A percentile compares a stretch with the other conserved stretches of the same genome.
These are phyloP conservation scores for Pelargonium myrrhifolium DNA, from an alignment of 441 rosid species.

Conservation along the genomic window DNA sequence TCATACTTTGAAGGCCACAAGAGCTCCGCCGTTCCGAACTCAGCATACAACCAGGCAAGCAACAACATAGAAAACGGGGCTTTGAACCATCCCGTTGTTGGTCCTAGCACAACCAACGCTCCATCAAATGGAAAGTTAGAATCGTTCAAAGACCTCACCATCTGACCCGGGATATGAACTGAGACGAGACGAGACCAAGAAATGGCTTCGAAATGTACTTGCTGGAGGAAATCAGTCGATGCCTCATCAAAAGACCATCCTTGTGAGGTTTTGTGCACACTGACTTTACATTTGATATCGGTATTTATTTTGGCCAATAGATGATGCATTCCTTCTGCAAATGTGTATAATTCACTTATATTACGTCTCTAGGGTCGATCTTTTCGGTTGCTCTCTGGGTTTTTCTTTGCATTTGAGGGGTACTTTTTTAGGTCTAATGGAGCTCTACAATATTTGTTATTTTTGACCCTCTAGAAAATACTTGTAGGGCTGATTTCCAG, in stretches of 20 bases:
- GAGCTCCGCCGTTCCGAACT: constrained; percentile 52
- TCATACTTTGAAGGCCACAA: constrained; percentile 67
- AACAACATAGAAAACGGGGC: constrained; percentile 53
- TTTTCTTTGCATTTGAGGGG: constrained; percentile 13
- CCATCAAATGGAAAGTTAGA: constrained; percentile 66
- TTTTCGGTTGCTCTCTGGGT: constrained; percentile 23
- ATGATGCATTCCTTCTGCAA: constrained; percentile 22
- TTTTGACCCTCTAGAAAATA: constrained; percentile 11
- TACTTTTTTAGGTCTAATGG: constrained; percentile 1
- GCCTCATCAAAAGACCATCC: not conserved
- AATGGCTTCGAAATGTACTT: not conserved
- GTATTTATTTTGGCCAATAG: not conserved
- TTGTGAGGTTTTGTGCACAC: not conserved
- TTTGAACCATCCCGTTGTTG: constrained; percentile 33
- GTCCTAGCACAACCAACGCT: constrained; percentile 14
- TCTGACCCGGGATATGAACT: constrained; percentile 26
- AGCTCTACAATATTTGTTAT: not conserved
- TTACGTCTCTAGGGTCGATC: constrained; percentile 24
- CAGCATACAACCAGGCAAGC: constrained; percentile 35
- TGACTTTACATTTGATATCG: not conserved
- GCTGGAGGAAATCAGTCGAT: not conserved
- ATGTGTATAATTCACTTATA: constrained; percentile 43
- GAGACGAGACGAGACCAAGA: too few relatives aligned
- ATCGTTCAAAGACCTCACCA: constrained; percentile 60
- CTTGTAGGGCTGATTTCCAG: constrained; percentile 22